These are phyloP conservation scores for Macrolepiota albuminosa DNA, from an alignment of 768 basidiomycete species.

Conservation along the genomic window DNA sequence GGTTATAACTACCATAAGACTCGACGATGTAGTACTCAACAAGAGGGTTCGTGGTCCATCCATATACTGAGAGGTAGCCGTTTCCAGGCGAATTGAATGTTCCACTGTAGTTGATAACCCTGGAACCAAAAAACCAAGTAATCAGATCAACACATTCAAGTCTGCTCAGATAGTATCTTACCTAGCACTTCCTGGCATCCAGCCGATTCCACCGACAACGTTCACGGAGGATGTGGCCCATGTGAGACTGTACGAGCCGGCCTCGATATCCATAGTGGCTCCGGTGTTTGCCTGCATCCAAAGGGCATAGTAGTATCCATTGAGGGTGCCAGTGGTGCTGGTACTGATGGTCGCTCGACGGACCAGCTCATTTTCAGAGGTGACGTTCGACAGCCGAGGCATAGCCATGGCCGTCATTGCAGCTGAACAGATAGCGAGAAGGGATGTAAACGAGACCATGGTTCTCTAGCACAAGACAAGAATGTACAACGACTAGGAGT, in stretches of 20 bases:
- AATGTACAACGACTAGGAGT: background rate
- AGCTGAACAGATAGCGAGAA: background rate
- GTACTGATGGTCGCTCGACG: background rate
- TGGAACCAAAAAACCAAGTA: background rate
- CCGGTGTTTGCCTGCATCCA: conserved; percentile 1
- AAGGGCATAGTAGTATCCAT: background rate
- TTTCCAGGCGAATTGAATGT: background rate
- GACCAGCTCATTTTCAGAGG: background rate
- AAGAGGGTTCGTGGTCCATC: background rate
- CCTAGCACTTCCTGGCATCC: conserved; percentile 2
- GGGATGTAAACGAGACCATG: background rate
- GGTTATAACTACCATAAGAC: background rate
- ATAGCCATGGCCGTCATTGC: background rate
- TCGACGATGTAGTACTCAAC: conserved; percentile 1
- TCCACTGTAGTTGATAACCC: background rate
- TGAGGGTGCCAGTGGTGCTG: background rate
- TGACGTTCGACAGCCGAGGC: background rate
- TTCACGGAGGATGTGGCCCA: background rate
- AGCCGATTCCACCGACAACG: background rate
- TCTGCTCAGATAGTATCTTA: background rate
- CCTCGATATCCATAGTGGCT: background rate
- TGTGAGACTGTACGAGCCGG: background rate
- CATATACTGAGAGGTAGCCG: conserved; percentile 1
- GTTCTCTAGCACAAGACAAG: background rate
- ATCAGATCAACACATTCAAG: too few relatives aligned